Evolutionary conservation across 352 stramenopile species (phyloP).

Genomic region (Phytopythium litorale): DNA sequence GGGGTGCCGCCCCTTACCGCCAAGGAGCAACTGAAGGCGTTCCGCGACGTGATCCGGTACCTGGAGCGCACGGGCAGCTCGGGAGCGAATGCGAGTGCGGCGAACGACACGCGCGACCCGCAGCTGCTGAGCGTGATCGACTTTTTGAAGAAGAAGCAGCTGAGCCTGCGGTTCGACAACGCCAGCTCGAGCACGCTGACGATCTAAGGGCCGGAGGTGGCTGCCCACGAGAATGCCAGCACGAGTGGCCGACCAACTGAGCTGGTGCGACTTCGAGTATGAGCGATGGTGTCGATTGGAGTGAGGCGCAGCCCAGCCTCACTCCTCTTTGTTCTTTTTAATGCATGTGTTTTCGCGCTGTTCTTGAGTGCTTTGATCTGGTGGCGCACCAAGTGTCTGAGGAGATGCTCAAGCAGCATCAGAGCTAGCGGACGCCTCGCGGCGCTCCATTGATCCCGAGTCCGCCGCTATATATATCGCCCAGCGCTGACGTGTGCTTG

Average conservation of each 20-base stretch:
- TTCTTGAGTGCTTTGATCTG: not conserved
- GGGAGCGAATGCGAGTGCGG: not conserved
- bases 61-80: constrained; percentile 67
- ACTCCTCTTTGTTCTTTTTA: not conserved
- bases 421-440: not conserved
- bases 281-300: not conserved
- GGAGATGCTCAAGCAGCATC: not conserved
- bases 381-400: not conserved
- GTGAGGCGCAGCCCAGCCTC: not conserved
- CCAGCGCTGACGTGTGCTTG: not conserved
- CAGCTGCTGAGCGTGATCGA: constrained; percentile 78
- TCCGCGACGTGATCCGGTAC: constrained; percentile 84
- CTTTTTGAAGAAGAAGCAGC: constrained; percentile 88
- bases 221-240: not conserved
- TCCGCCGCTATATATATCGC: not conserved
- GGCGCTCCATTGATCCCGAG: not conserved
- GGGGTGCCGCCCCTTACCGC: constrained; percentile 40
- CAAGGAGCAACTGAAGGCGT: constrained; percentile 84
- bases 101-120: constrained; percentile 51
- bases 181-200: constrained; percentile 79
- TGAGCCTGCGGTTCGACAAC: constrained; percentile 84
- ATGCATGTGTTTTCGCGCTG: not conserved
- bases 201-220: constrained; percentile 38
- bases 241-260: not conserved
- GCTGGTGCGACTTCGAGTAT: not conserved